Percentiles rank a stretch among this genome's conserved stretches.
Evolutionary conservation across 2,329 filamentous ascomycete species (phyloP).

Genomic region (Teratosphaeria pseudoeucalypti): DNA sequence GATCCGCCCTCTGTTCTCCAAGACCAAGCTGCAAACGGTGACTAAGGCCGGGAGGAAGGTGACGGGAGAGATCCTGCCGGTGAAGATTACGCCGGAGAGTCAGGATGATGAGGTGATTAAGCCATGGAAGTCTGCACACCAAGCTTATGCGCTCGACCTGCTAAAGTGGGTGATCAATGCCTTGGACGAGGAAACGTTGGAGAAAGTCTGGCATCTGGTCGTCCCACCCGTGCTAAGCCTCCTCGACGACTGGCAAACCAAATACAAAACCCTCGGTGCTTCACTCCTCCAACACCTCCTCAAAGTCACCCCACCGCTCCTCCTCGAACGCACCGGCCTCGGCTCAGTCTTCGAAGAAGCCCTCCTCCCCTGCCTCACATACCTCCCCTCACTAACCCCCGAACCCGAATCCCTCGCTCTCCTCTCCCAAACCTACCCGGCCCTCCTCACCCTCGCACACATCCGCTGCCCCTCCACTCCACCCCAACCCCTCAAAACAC

Average conservation of each 20-base stretch:
- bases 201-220: constrained; percentile 55
- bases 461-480: constrained; percentile 28
- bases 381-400: constrained; percentile 66
- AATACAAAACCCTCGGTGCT: constrained; percentile 48
- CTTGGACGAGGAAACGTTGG: constrained; percentile 42
- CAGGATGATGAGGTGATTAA: constrained; percentile 36
- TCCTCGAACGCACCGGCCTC: constrained; percentile 55
- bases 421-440: constrained; percentile 55
- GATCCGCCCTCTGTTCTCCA: constrained; percentile 58
- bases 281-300: constrained; percentile 47
- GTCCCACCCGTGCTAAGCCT: constrained; percentile 61
- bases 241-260: constrained; percentile 50
- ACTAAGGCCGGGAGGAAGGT: constrained; percentile 49
- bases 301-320: constrained; percentile 38
- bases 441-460: constrained; percentile 49
- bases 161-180: constrained; percentile 50
- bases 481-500: not conserved
- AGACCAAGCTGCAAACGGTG: constrained; percentile 42
- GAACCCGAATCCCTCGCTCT: constrained; percentile 58
- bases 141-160: constrained; percentile 43
- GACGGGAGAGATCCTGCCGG: constrained; percentile 33
- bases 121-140: constrained; percentile 50
- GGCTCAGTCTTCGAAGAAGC: constrained; percentile 58
- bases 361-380: constrained; percentile 61
- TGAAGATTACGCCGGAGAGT: constrained; percentile 23